These are phyloP conservation scores for Leccinum pellstonianum DNA, from an alignment of 768 basidiomycete genomes.

Conservation along the genomic window DNA sequence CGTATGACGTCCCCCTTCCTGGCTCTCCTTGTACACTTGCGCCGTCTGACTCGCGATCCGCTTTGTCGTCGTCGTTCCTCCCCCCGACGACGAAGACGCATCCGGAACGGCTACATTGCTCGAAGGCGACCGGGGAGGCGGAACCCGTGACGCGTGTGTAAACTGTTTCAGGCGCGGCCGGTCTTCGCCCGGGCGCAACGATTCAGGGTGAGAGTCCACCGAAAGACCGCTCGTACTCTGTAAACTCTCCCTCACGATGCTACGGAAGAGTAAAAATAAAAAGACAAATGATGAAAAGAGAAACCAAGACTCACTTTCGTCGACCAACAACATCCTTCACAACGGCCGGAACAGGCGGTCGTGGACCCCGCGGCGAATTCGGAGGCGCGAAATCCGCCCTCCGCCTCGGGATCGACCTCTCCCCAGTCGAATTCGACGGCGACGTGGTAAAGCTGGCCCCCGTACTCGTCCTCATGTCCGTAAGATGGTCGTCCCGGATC, in stretches of 20 bases:
- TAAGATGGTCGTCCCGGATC: constrained; percentile 39
- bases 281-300: neutral
- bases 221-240: constrained; percentile 41
- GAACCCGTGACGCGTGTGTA: constrained; percentile 64
- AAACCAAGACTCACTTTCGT: constrained; percentile 20
- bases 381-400: constrained; percentile 71
- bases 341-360: constrained; percentile 20
- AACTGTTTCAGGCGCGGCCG: constrained; percentile 71
- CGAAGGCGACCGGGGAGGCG: constrained; percentile 51
- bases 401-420: constrained; percentile 62
- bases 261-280: constrained; percentile 30
- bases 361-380: constrained; percentile 41
- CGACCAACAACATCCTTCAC: constrained; percentile 22
- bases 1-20: constrained; percentile 35
- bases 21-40: constrained; percentile 47
- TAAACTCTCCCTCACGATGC: constrained; percentile 56
- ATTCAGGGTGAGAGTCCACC: constrained; percentile 33
- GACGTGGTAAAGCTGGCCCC: constrained; percentile 51
- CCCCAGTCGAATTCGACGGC: constrained; percentile 64
- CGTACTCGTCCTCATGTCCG: constrained; percentile 37
- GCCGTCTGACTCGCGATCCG: constrained; percentile 65
- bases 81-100: neutral
- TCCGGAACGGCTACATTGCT: constrained; percentile 16
- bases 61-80: constrained; percentile 28
- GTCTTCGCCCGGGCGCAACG: constrained; percentile 29